Conservation (phyloP, 2,329 filamentous ascomycete species). For the Colletotrichum musae region DNA sequence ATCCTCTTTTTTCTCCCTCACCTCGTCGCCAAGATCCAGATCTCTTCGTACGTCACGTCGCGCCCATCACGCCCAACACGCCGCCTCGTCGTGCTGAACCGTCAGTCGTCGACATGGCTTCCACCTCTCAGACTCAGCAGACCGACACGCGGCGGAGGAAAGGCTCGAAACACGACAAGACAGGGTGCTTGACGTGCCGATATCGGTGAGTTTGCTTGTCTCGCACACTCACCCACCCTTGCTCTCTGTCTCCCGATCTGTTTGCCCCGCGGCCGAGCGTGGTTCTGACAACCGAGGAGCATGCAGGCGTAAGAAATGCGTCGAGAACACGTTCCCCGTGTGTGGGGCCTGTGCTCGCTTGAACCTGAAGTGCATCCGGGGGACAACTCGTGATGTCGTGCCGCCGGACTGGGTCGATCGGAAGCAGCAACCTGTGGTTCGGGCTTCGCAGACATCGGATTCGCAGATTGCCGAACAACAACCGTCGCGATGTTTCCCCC, state of each 20-base stretch:
- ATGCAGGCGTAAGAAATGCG: slow-evolving; percentile 41
- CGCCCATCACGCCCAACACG: slow-evolving; percentile 33
- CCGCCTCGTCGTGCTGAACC: neutral
- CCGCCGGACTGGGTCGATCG: slow-evolving; percentile 31
- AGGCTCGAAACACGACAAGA: slow-evolving; percentile 42
- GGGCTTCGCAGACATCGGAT: neutral
- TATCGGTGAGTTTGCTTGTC: slow-evolving; percentile 34
- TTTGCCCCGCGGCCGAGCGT: neutral
- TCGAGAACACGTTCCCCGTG: slow-evolving; percentile 39
- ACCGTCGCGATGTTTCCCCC: neutral
- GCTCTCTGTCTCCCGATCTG: neutral
- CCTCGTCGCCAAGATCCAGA: slow-evolving; percentile 18
- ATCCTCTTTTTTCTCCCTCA: slow-evolving; percentile 35
- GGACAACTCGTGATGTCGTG: slow-evolving; percentile 37
- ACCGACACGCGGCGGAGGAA: slow-evolving; percentile 34
- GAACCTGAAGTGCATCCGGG: slow-evolving; percentile 40
- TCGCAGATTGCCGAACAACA: neutral
- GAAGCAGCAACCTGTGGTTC: slow-evolving; percentile 2
- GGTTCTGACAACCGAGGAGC: slow-evolving; percentile 13
- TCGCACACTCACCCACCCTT: neutral
- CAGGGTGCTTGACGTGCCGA: slow-evolving; percentile 42
- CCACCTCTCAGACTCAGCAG: neutral
- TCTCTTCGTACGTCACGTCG: slow-evolving; percentile 10
- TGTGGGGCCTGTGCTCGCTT: slow-evolving; percentile 39
- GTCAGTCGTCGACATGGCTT: neutral